These are phyloP conservation scores for Calonectria ilicicola DNA, from an alignment of 2,329 filamentous ascomycete species.

Conservation along the genomic window DNA sequence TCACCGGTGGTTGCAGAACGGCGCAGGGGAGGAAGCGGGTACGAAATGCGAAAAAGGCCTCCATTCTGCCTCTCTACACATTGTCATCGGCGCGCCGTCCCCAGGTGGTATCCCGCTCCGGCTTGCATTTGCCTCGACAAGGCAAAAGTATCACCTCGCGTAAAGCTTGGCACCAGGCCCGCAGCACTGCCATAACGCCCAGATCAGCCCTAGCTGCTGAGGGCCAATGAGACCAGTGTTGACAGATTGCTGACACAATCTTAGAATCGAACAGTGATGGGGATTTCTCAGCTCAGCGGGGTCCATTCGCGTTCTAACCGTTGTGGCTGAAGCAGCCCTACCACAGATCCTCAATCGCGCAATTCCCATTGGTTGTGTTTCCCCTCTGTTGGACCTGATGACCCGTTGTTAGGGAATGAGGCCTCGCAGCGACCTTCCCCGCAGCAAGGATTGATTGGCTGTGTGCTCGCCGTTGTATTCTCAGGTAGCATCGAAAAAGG, in stretches of 20 bases:
- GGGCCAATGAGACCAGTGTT: not conserved
- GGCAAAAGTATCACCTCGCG: not conserved
- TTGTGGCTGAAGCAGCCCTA: not conserved
- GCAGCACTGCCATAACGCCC: not conserved
- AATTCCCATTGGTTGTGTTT: not conserved
- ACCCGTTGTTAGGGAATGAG: not conserved
- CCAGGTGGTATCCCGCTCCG: not conserved
- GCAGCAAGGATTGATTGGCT: not conserved
- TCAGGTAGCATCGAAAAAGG: not conserved
- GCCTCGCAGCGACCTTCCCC: not conserved
- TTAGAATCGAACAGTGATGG: not conserved
- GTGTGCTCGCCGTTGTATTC: not conserved
- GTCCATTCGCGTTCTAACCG: not conserved
- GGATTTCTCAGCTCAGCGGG: not conserved
- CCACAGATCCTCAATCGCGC: not conserved
- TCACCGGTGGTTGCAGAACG: not conserved
- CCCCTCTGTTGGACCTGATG: not conserved
- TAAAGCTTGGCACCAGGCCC: not conserved
- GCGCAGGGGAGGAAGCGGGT: not conserved
- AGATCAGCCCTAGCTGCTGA: not conserved
- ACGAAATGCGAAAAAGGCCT: not conserved
- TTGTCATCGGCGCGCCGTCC: not conserved
- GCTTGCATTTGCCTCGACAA: not conserved
- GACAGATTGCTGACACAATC: not conserved
- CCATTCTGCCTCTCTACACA: not conserved